Percentiles rank a stretch among this genome's conserved stretches.
Evolutionary conservation across 805 yeast species (phyloP).

Genomic region (Brettanomyces bruxellensis): DNA sequence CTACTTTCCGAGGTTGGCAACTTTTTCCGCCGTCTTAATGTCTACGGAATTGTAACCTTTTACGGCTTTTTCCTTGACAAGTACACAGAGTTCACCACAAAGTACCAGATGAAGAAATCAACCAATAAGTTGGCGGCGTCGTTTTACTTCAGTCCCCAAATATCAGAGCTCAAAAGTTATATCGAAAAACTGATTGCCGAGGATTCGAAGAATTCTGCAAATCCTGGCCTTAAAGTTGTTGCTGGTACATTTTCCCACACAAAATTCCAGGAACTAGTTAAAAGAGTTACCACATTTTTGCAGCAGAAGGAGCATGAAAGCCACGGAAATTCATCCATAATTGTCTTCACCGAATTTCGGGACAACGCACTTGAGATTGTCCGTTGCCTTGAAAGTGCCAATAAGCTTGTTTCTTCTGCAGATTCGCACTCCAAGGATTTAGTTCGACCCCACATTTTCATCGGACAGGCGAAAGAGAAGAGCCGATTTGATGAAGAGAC

Average conservation of each 20-base stretch:
- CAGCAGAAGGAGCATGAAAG: constrained; percentile 9
- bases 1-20: constrained; percentile 66
- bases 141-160: constrained; percentile 45
- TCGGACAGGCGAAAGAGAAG: constrained; percentile 81
- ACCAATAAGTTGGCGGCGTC: constrained; percentile 53
- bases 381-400: constrained; percentile 42
- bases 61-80: constrained; percentile 57
- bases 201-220: constrained; percentile 16
- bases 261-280: constrained; percentile 52
- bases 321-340: constrained; percentile 55
- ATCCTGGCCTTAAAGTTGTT: constrained; percentile 11
- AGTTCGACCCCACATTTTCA: constrained; percentile 72
- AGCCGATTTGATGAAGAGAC: constrained; percentile 56
- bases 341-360: constrained; percentile 80
- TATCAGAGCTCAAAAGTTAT: constrained; percentile 33
- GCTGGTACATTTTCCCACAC: constrained; percentile 51
- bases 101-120: constrained; percentile 47
- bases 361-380: constrained; percentile 88
- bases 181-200: constrained; percentile 34
- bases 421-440: constrained; percentile 17
- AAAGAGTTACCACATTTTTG: constrained; percentile 52
- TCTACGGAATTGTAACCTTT: constrained; percentile 79
- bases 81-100: constrained; percentile 46
- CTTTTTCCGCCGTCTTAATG: constrained; percentile 55
- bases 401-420: constrained; percentile 6